A percentile compares a stretch with the other conserved stretches of the same genome.
Conservation (phyloP, 1,284 basidiomycete genomes). For the Coniferiporia sulphurascens region DNA sequence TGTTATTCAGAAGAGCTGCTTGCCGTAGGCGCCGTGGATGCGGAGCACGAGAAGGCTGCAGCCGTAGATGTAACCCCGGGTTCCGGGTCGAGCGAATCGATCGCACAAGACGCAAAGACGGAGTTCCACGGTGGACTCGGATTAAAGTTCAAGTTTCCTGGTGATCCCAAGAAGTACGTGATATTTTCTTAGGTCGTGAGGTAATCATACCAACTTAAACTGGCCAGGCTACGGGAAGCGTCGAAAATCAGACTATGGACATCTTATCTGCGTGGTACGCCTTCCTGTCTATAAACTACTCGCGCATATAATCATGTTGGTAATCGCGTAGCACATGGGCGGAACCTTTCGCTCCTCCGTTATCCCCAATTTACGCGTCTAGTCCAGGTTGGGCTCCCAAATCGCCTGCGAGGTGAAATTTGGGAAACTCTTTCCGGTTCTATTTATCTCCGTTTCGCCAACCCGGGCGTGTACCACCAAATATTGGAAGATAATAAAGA, state of each 20-base stretch:
- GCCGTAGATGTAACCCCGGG: constrained; percentile 49
- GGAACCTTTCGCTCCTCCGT: constrained; percentile 87
- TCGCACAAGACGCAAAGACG: constrained; percentile 48
- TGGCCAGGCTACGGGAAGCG: constrained; percentile 81
- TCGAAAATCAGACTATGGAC: constrained; percentile 98
- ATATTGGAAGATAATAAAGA: constrained; percentile 80
- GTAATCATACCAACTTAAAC: background rate
- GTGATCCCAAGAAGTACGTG: constrained; percentile 85
- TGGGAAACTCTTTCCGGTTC: constrained; percentile 98
- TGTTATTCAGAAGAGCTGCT: constrained; percentile 94
- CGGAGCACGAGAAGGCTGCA: constrained; percentile 62
- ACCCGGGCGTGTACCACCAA: constrained; percentile 82
- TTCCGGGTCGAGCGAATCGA: constrained; percentile 19
- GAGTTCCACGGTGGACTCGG: constrained; percentile 84
- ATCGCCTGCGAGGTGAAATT: constrained; percentile 92
- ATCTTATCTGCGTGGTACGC: constrained; percentile 75
- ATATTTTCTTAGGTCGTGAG: background rate
- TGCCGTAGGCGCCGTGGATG: constrained; percentile 45
- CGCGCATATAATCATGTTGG: background rate
- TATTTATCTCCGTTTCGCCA: constrained; percentile 83
- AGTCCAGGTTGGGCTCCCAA: constrained; percentile 95
- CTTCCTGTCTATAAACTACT: background rate
- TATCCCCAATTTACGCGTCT: constrained; percentile 97
- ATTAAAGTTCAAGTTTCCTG: constrained; percentile 86
- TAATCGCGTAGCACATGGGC: constrained; percentile 64